Evolutionary conservation across 2,329 filamentous ascomycete genomes (phyloP).

Genomic region (Aspergillus pseudoterreus): DNA sequence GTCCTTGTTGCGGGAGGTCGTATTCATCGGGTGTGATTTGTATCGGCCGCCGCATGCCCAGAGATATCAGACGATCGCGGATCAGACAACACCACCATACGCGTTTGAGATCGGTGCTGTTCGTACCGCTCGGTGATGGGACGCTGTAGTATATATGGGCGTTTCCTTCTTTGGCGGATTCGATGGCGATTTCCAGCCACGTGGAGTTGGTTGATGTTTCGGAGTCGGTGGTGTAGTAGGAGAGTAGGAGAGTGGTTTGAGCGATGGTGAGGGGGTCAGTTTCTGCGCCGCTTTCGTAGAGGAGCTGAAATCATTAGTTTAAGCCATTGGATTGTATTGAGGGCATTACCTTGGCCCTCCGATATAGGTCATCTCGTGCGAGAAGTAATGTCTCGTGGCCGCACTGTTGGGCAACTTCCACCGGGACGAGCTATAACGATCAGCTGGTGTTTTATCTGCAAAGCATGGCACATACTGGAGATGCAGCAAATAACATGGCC

Average conservation of each 20-base stretch:
- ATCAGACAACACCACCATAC: conserved; percentile 15
- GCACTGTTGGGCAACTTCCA: conserved; percentile 12
- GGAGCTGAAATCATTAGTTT: not conserved
- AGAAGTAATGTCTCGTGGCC: conserved; percentile 9
- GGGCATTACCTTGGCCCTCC: conserved; percentile 8
- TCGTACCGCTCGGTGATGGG: not conserved
- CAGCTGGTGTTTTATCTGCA: not conserved
- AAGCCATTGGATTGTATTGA: not conserved
- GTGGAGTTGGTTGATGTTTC: conserved; percentile 10
- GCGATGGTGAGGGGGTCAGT: conserved; percentile 3
- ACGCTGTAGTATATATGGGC: not conserved
- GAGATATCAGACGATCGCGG: conserved; percentile 12
- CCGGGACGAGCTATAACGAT: conserved; percentile 3
- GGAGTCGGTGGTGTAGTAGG: conserved; percentile 12
- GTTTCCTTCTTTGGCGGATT: not conserved
- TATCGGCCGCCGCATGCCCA: conserved; percentile 12
- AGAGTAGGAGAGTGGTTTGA: conserved; percentile 8
- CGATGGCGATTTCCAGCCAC: conserved; percentile 5
- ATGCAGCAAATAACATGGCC: conserved; percentile 13
- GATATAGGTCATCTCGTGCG: conserved; percentile 12
- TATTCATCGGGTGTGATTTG: conserved; percentile 11
- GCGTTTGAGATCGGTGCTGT: conserved; percentile 7
- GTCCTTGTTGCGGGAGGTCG: conserved; percentile 5
- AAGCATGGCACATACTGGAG: not conserved
- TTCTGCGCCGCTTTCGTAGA: conserved; percentile 1